These are phyloP conservation scores for Puccinia polysora DNA, from an alignment of 1,284 basidiomycete genomes.

Conservation along the genomic window DNA sequence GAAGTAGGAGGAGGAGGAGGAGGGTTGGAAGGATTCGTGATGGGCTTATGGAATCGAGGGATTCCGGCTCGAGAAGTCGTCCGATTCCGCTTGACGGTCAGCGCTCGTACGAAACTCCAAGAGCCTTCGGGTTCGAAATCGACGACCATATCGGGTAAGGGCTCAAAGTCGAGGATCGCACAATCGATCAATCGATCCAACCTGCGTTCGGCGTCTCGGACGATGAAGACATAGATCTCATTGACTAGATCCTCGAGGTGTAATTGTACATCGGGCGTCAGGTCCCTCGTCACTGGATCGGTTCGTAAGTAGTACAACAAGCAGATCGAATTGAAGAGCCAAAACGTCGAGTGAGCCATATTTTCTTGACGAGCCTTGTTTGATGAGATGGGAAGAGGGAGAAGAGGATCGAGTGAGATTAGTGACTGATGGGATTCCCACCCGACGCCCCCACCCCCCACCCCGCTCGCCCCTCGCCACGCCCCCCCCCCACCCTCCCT, in stretches of 20 bases:
- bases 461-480: too few species aligned
- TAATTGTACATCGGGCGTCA: conserved; percentile 43
- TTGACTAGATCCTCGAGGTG: conserved; percentile 78
- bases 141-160: conserved; percentile 70
- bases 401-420: conserved; percentile 29
- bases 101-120: conserved; percentile 66
- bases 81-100: conserved; percentile 60
- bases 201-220: conserved; percentile 80
- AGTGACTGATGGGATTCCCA: too few species aligned
- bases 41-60: conserved; percentile 43
- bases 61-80: conserved; percentile 50
- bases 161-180: conserved; percentile 76
- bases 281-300: conserved; percentile 56
- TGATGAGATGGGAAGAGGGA: neutral
- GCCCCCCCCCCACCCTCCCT: too few species aligned
- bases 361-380: conserved; percentile 72
- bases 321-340: conserved; percentile 84
- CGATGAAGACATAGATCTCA: conserved; percentile 92
- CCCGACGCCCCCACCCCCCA: too few species aligned
- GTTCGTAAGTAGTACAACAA: conserved; percentile 85
- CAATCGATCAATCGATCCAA: conserved; percentile 81
- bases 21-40: neutral
- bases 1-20: too few species aligned
- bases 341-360: conserved; percentile 79
- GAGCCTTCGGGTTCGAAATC: conserved; percentile 93